A percentile compares a stretch with the other conserved stretches of the same genome.
phyloP scores from a whole-genome alignment of 2,329 filamentous ascomycete genomes.

The Xylaria digitata region DNA sequence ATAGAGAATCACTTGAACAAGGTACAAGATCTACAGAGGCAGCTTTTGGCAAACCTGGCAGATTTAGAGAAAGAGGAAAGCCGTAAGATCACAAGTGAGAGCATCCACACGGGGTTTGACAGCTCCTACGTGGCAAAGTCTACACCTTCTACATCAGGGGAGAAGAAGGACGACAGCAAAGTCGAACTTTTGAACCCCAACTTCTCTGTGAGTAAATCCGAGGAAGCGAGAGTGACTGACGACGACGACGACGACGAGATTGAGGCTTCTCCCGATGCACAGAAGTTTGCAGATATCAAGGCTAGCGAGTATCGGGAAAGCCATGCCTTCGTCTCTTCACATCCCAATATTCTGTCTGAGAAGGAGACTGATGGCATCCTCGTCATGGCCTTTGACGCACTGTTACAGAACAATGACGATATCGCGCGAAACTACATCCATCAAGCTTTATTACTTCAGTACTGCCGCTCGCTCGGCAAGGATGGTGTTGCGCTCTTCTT shows the following conservation, averaged over 20 bases:
- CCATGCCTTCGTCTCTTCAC: conserved; percentile 79
- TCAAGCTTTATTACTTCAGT: conserved; percentile 91
- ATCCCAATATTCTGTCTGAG: conserved; percentile 84
- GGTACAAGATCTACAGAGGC: conserved; percentile 79
- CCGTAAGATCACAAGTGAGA: conserved; percentile 93
- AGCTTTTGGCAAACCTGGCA: conserved; percentile 78
- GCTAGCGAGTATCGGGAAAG: conserved; percentile 78
- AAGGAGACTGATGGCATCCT: conserved; percentile 91
- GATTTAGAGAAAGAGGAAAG: conserved; percentile 86
- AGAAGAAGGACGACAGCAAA: conserved; percentile 61
- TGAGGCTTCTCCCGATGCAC: conserved; percentile 80
- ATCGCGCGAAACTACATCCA: conserved; percentile 89
- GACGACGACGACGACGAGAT: conserved; percentile 72
- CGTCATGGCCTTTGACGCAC: conserved; percentile 89
- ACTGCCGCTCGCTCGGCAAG: conserved; percentile 88
- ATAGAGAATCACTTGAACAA: conserved; percentile 81
- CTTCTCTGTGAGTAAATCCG: conserved; percentile 52
- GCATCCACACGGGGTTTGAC: conserved; percentile 89
- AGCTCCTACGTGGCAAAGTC: conserved; percentile 76
- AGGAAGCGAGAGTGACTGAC: conserved; percentile 50
- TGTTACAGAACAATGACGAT: conserved; percentile 80
- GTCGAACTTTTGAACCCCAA: conserved; percentile 83
- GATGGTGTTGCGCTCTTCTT: conserved; percentile 95
- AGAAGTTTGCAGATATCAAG: conserved; percentile 83
- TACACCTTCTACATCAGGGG: conserved; percentile 50